These are phyloP conservation scores for Toxicodendron radicans DNA, from an alignment of 345 rosid genomes.

Conservation along the genomic window DNA sequence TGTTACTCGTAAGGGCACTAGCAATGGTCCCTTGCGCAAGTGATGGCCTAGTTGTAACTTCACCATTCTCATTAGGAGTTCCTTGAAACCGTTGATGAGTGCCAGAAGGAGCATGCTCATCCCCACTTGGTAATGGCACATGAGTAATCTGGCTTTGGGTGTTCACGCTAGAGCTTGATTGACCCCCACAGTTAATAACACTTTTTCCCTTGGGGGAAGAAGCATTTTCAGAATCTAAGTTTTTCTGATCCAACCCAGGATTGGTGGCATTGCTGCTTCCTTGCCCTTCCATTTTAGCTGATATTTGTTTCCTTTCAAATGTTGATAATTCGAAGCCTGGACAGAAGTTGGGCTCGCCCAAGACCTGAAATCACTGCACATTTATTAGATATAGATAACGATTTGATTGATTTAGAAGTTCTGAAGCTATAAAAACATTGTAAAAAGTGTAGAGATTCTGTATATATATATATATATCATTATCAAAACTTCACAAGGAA, in stretches of 20 bases:
- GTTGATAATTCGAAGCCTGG: not conserved
- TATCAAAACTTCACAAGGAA: too few species aligned
- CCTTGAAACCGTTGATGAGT: not conserved
- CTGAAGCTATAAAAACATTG: too few species aligned
- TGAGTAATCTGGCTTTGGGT: not conserved
- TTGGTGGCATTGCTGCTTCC: not conserved
- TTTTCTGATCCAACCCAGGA: not conserved
- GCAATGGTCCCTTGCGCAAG: not conserved
- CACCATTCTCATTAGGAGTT: not conserved
- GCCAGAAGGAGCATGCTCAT: not conserved
- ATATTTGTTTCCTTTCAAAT: not conserved
- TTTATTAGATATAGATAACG: not conserved
- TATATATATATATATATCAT: too few species aligned
- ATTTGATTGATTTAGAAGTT: too few species aligned
- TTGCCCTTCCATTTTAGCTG: constrained; percentile 15
- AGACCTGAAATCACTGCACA: constrained; percentile 4
- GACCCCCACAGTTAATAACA: not conserved
- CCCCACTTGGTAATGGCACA: not conserved
- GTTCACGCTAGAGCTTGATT: not conserved
- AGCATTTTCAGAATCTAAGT: not conserved
- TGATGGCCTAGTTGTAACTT: not conserved
- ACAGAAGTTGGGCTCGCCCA: not conserved
- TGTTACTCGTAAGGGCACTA: not conserved
- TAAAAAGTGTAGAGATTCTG: too few species aligned
- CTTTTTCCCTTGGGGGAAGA: not conserved